Conservation (phyloP, 306 rosid genomes). For the Dryas alaskensis region DNA sequence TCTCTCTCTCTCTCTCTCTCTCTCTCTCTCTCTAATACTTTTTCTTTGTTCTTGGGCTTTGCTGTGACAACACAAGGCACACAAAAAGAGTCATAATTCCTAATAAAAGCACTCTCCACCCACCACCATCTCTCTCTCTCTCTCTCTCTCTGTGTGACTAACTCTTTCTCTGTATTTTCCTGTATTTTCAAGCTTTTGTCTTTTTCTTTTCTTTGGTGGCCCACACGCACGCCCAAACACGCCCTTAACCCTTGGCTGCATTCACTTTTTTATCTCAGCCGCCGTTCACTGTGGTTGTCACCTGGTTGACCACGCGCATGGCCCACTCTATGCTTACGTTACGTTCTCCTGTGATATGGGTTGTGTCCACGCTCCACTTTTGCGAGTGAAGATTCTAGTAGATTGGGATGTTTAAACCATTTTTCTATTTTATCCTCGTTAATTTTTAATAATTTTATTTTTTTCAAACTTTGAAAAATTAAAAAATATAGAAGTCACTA, state of each 20-base stretch:
- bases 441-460: background rate
- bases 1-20: conserved; percentile 6
- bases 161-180: background rate
- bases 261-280: conserved; percentile 41
- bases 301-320: conserved; percentile 32
- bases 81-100: background rate
- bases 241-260: conserved; percentile 40
- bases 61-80: conserved; percentile 23
- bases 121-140: conserved; percentile 8
- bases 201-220: conserved; percentile 21
- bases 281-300: conserved; percentile 48
- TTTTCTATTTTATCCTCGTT: background rate
- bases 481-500: background rate
- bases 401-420: background rate
- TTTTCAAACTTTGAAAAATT: background rate
- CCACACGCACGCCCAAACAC: conserved; percentile 40
- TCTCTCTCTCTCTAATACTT: background rate
- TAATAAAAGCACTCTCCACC: conserved; percentile 20
- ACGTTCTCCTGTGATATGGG: background rate
- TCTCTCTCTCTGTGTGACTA: background rate
- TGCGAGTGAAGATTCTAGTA: background rate
- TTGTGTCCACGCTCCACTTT: background rate
- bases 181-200: conserved; percentile 9
- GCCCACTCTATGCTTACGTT: background rate
- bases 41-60: conserved; percentile 23